phyloP scores from a whole-genome alignment of 805 yeast species.

The Phaffomyces antillensis region DNA sequence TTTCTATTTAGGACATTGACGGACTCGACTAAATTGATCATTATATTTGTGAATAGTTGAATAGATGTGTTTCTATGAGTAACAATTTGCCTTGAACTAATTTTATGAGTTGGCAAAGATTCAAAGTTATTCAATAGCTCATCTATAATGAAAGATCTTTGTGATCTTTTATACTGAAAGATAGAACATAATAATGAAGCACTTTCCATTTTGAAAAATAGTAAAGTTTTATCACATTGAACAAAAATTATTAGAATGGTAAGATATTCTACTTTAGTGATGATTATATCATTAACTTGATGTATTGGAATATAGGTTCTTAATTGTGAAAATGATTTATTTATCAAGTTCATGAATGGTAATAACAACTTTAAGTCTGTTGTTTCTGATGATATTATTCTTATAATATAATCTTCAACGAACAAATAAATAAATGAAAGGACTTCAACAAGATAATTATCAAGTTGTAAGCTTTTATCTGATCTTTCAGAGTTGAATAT shows the following conservation, averaged over 20 bases:
- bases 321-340: conserved; percentile 13
- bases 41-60: conserved; percentile 40
- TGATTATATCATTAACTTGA: conserved; percentile 39
- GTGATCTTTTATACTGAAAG: conserved; percentile 32
- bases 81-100: conserved; percentile 35
- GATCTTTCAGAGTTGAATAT: conserved; percentile 33
- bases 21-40: conserved; percentile 38
- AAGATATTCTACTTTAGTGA: conserved; percentile 56
- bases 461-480: conserved; percentile 40
- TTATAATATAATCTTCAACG: conserved; percentile 26
- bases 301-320: conserved; percentile 13
- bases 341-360: conserved; percentile 6
- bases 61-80: conserved; percentile 39
- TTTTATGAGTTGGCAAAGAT: conserved; percentile 39
- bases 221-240: conserved; percentile 14
- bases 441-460: conserved; percentile 34
- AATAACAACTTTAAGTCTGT: background rate
- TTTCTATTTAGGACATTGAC: conserved; percentile 21
- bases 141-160: conserved; percentile 51
- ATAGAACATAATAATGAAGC: conserved; percentile 18
- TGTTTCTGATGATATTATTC: conserved; percentile 4
- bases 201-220: conserved; percentile 14
- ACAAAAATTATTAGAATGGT: conserved; percentile 34
- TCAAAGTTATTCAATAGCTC: conserved; percentile 51
- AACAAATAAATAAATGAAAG: conserved; percentile 32